Base-by-base conservation (phyloP, 1,284 basidiomycete species). In the Fomes fomentarius region DNA sequence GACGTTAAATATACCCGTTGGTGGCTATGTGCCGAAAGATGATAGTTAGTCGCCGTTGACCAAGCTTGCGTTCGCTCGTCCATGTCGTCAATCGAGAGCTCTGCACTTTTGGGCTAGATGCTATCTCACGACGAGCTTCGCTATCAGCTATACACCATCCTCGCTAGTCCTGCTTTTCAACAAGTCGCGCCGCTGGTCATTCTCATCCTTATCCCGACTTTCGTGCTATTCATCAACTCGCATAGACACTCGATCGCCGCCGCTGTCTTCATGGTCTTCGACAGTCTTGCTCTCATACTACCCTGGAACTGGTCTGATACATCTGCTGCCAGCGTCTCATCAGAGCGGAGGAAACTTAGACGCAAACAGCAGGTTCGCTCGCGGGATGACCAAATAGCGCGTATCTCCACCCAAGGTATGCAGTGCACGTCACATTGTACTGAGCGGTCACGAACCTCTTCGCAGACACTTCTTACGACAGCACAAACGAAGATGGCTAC, bases 161-260 rank as follows among this genome's bases (percentile, higher is more conserved):
- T 65, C 30, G 59, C 62, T 7, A 62, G 50, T 40, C 57, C 65
- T 24, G 53, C 54, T n/a, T 63, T 68, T 34, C 65, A 68, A 42
- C 87, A 89, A 68, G 65, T 81, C 39, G 81, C 79, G 33, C 85
- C 85, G 6, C 67, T 87, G 31, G 25, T 80, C 55, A 64, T 85
- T 49, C 65, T 88, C 61, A 60, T 87, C 52, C 63, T 82, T 57
- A 66, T 85, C 35, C 82, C 84, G n/a, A 67, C 81, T 14, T 63
- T 81, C 49, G 71, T 79, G 22, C 71, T 84, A 50, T 15, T 62
- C 48, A 45, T 66, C 73, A 65, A 69, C 69, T 58, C 68, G 65
- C 59, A 77, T 71, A 57, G 69, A 61, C 49, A 58, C 56, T 57
- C 68, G 37, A 63, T 76, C 47, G 66, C 73, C 52, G 68, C 71